Conservation (phyloP, 345 rosid species). For the Mercurialis annua region DNA sequence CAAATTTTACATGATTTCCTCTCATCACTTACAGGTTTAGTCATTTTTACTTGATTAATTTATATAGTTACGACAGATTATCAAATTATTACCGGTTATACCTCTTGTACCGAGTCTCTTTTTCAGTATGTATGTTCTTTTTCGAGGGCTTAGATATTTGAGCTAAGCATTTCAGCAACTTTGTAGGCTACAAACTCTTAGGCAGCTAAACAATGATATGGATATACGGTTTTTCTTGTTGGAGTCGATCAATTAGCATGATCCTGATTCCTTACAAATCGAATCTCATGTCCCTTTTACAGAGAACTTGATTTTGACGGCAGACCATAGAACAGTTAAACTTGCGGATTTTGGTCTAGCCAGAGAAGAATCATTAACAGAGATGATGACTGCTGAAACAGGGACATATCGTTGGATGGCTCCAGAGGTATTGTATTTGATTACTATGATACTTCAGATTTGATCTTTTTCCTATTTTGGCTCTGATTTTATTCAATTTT, state of each 20-base stretch:
- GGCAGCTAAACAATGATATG: not conserved
- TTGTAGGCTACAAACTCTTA: too few relatives aligned
- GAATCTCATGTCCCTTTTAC: constrained; percentile 27
- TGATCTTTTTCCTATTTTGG: not conserved
- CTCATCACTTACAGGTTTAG: not conserved
- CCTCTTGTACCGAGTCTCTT: not conserved
- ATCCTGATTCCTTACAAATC: constrained; percentile 22
- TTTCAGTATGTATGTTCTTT: not conserved
- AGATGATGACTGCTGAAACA: constrained; percentile 99
- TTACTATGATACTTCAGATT: constrained; percentile 2
- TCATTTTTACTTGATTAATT: not conserved
- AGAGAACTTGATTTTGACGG: constrained; percentile 93
- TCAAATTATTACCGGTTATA: not conserved
- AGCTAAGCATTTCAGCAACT: not conserved
- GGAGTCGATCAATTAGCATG: not conserved
- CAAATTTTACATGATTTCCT: not conserved
- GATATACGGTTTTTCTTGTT: not conserved
- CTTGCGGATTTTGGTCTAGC: constrained; percentile 99
- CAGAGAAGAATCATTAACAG: constrained; percentile 95
- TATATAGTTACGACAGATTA: not conserved
- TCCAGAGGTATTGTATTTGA: constrained; percentile 62
- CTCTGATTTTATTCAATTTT: constrained; percentile 1
- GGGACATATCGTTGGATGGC: constrained; percentile 99
- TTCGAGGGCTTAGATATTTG: not conserved
- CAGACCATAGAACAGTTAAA: constrained; percentile 78